phyloP scores from a whole-genome alignment of 2,329 filamentous ascomycete species.

The Stemphylium lycopersici region DNA sequence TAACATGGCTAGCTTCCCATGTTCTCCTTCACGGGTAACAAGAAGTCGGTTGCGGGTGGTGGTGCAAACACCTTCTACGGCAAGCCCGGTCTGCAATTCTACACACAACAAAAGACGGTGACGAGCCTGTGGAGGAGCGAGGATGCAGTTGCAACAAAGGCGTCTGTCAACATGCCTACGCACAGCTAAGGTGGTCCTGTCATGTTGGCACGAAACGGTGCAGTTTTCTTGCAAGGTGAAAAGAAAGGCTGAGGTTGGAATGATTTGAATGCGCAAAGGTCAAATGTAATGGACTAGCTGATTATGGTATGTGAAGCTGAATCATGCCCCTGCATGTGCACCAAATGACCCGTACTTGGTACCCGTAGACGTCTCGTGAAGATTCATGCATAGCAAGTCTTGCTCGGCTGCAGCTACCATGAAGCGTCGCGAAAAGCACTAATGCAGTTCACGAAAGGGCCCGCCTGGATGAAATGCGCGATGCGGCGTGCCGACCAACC shows the following conservation, averaged over 20 bases:
- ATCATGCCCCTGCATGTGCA: too few relatives aligned
- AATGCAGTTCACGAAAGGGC: too few relatives aligned
- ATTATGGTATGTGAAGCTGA: too few relatives aligned
- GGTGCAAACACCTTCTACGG: conserved; percentile 96
- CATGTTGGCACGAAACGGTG: background rate
- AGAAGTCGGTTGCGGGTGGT: conserved; percentile 90
- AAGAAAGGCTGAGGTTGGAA: background rate
- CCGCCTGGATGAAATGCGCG: too few relatives aligned
- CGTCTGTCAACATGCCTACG: conserved; percentile 86
- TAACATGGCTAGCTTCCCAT: conserved; percentile 56
- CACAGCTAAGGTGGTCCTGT: conserved; percentile 49
- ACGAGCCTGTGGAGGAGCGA: conserved; percentile 84
- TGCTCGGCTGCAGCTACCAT: too few relatives aligned
- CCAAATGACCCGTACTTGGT: too few relatives aligned
- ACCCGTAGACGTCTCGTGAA: too few relatives aligned
- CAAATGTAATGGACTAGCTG: too few relatives aligned
- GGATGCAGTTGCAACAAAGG: conserved; percentile 84
- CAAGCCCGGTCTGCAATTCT: conserved; percentile 89
- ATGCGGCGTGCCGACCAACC: too few relatives aligned
- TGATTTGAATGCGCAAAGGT: too few relatives aligned
- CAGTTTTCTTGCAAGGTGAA: background rate
- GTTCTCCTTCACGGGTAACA: conserved; percentile 70
- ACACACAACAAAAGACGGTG: conserved; percentile 97
- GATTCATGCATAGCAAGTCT: too few relatives aligned
- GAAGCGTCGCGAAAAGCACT: too few relatives aligned